Evolutionary conservation across 805 yeast species (phyloP), one percentile per base, ranked within the genome.

Genomic region (Candida oleophila): DNA sequence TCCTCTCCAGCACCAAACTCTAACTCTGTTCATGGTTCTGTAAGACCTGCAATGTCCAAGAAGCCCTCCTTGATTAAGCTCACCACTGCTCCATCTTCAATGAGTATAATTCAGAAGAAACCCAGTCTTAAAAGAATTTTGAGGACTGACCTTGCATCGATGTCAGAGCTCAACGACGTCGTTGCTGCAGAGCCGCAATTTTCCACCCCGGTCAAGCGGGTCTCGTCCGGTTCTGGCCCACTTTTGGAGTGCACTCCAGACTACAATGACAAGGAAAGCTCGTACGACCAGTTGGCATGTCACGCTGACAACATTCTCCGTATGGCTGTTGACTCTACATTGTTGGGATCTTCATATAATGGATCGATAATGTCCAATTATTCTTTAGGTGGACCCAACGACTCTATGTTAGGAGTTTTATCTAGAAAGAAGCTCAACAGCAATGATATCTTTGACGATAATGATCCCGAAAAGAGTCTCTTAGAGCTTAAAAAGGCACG

Each of bases 271-370:
- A 50, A 20, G 1, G 66, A 63, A 18, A 59, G 53, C 15, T 65
- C 60, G 41, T 57, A 58, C 28, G 77, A 73, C 51, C 65, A 65
- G 18, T 62, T 73, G 48, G 77, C 77, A 4, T 73, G 76, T 44
- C 77, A 73, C 49, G 77, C 77, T 1, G 72, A 71, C 42, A 70
- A 69, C 45, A 73, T 73, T 46, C 60, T 73, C 65, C 58, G 73
- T 19, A 72, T 73, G 77, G 77, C 77, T 3, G 71, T 73, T 41
- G 77, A 73, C 49, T 67, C 77, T 22, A 73, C 77, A 2, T 67
- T 72, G 73, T 58, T 71, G 43, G 74, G 74, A 1, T 69, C 76
- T 1, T 66, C 72, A 5, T 68, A 64, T 41, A 66, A 67, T 46
- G 61, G 64, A 21, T 64, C 72, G 12, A 65, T 69, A 41, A 67